These are phyloP conservation scores for Mangifera indica DNA, from an alignment of 345 rosid genomes.

Conservation along the genomic window DNA sequence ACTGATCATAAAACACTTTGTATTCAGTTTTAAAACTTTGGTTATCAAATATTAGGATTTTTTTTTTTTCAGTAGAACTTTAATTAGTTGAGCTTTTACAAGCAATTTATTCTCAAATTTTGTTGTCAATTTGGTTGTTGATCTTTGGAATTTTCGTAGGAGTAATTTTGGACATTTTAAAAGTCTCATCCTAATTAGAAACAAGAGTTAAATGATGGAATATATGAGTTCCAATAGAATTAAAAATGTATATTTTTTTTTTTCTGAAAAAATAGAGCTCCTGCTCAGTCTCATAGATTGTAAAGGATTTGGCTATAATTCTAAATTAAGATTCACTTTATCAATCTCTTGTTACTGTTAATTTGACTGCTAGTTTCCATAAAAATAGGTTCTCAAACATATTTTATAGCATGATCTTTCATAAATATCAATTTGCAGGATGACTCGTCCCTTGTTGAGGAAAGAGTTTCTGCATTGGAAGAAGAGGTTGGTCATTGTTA, in stretches of 20 bases:
- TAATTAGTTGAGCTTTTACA: background rate
- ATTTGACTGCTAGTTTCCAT: background rate
- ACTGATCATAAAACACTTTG: background rate
- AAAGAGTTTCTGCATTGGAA: conserved; percentile 40
- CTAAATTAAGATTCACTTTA: background rate
- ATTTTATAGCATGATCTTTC: background rate
- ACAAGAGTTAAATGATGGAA: no score
- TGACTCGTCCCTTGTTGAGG: conserved; percentile 35
- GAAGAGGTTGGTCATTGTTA: conserved; percentile 60
- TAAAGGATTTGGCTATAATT: background rate
- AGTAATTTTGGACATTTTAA: background rate
- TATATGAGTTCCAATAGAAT: background rate
- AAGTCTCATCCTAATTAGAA: background rate
- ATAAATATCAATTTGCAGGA: conserved; percentile 38
- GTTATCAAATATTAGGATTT: background rate
- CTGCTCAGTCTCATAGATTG: background rate
- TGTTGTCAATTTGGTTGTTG: background rate
- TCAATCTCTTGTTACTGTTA: background rate
- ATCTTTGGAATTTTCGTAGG: background rate
- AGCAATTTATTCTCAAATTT: background rate
- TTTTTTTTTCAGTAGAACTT: background rate
- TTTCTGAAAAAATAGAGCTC: no score
- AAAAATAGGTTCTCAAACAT: background rate
- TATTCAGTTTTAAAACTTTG: background rate
- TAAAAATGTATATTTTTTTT: background rate